Percentiles rank a stretch among this genome's conserved stretches.
Conservation (phyloP, 2,329 filamentous ascomycete species). For the Ophiostoma sp. region DNA sequence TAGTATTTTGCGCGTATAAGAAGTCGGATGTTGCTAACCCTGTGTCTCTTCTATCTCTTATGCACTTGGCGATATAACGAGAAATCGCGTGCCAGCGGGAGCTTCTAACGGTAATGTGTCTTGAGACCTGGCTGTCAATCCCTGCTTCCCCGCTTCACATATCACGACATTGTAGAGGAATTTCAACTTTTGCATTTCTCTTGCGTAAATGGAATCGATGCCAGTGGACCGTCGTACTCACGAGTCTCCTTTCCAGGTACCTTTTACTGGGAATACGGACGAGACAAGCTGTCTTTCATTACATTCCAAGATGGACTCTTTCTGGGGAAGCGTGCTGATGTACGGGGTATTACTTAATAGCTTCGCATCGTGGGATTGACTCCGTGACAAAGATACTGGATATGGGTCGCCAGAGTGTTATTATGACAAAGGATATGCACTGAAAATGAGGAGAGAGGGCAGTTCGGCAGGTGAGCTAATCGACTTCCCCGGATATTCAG, state of each 20-base stretch:
- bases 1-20: neutral
- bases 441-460: neutral
- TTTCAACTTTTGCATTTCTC: conserved; percentile 8
- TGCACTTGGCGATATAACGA: neutral
- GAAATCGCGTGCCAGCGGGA: too few species aligned
- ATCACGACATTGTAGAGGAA: neutral
- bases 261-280: neutral
- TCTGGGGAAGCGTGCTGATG: neutral
- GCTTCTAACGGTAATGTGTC: neutral
- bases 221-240: neutral
- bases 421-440: neutral
- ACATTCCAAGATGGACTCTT: too few species aligned
- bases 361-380: neutral
- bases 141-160: neutral
- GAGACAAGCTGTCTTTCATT: too few species aligned
- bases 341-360: conserved; percentile 11
- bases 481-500: neutral
- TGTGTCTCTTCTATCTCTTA: neutral
- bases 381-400: neutral
- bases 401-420: neutral
- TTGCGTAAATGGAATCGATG: conserved; percentile 8
- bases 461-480: neutral
- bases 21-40: neutral
- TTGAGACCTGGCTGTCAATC: neutral
- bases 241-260: neutral